Percentiles rank a stretch among this genome's conserved stretches.
Conservation (phyloP, 306 rosid genomes). For the Ormosia emarginata region DNA sequence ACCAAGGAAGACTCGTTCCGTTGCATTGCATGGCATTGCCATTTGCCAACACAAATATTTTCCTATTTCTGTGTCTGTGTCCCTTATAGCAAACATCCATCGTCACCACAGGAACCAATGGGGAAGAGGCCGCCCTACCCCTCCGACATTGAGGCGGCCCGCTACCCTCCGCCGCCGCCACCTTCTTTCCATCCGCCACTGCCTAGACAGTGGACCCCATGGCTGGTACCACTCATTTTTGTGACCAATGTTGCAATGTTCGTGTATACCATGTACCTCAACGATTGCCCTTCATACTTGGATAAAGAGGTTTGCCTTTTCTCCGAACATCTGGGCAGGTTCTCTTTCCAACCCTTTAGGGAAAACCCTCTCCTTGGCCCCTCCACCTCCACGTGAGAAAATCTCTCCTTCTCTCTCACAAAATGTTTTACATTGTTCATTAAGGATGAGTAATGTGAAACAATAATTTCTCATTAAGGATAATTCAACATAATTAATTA, state of each 20-base stretch:
- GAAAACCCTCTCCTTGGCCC: slow-evolving; percentile 89
- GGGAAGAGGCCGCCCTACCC: slow-evolving; percentile 50
- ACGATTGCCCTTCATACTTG: slow-evolving; percentile 54
- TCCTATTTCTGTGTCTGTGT: slow-evolving; percentile 17
- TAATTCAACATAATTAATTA: neutral
- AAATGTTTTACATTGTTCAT: neutral
- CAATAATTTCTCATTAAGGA: neutral
- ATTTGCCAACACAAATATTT: slow-evolving; percentile 23
- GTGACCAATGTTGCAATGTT: slow-evolving; percentile 46
- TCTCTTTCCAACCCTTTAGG: slow-evolving; percentile 66
- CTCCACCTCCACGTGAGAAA: slow-evolving; percentile 44
- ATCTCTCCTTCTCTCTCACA: neutral
- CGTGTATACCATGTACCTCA: slow-evolving; percentile 52
- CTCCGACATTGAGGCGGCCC: slow-evolving; percentile 57
- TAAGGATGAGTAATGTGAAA: neutral
- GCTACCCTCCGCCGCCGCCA: slow-evolving; percentile 32
- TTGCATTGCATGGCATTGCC: neutral
- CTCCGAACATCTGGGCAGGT: slow-evolving; percentile 39
- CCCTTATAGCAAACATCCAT: slow-evolving; percentile 1
- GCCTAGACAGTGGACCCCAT: slow-evolving; percentile 51
- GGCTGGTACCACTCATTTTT: slow-evolving; percentile 70
- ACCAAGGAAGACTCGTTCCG: slow-evolving; percentile 22
- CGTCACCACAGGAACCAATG: slow-evolving; percentile 28
- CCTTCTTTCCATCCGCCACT: slow-evolving; percentile 42
- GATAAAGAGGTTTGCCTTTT: slow-evolving; percentile 36